Conservation (phyloP, 169 alveolate species). For the Plasmodium coatneyi region DNA sequence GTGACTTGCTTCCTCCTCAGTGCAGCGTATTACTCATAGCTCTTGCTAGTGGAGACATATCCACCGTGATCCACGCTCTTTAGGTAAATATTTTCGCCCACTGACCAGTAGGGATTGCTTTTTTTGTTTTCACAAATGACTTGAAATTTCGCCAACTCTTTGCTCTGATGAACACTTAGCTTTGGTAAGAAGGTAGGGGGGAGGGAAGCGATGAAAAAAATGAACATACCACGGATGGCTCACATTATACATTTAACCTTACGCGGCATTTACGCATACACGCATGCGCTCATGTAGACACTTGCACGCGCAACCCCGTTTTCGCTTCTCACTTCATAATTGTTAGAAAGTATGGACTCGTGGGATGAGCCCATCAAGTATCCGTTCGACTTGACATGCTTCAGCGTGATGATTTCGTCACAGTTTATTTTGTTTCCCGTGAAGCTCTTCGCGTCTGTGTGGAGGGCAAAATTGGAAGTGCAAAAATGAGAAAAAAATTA, state of each 20-base stretch:
- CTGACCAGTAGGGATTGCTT: constrained; percentile 1
- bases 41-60: constrained; percentile 55
- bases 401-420: constrained; percentile 51
- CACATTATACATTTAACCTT: neutral
- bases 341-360: constrained; percentile 29
- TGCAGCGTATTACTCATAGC: constrained; percentile 39
- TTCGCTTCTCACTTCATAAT: constrained; percentile 48
- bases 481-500: neutral
- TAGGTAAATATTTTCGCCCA: constrained; percentile 25
- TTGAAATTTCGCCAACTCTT: constrained; percentile 31
- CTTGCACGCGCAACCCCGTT: neutral
- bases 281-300: neutral
- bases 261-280: neutral
- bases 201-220: neutral
- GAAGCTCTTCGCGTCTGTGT: constrained; percentile 32
- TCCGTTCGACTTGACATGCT: constrained; percentile 66
- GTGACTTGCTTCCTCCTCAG: neutral
- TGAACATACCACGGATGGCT: neutral
- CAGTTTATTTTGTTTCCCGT: constrained; percentile 55
- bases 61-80: constrained; percentile 52
- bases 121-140: constrained; percentile 62
- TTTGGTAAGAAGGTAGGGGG: neutral
- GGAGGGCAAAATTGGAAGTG: neutral
- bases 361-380: constrained; percentile 47
- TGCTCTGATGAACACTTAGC: constrained; percentile 35